Evolutionary conservation across 176 grass and related monocot genomes (phyloP), one percentile per base, ranked within the genome.

Genomic region (Avena insularis): DNA sequence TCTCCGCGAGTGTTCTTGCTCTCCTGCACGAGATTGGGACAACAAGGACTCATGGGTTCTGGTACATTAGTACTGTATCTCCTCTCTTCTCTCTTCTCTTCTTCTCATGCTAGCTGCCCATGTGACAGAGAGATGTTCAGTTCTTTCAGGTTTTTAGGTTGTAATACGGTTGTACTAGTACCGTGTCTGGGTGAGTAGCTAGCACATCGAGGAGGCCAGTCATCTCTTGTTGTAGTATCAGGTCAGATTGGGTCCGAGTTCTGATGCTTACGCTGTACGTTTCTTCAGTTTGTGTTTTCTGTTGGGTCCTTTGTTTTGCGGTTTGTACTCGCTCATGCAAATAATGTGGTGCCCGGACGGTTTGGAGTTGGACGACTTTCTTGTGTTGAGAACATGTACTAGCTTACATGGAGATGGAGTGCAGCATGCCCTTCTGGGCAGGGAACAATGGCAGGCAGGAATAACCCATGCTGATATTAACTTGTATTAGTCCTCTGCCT

Each of bases 311-410:
- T 40, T 67, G 14, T 35, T 16, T 84, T 79, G 71, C 81, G 17
- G 85, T 84, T 87, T 49, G 72, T 86, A 86, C 68, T 27, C 19
- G 69, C 56, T 84, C 77, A 87, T 53, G 68, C 85, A 84, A 91
- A 91, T 72, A 77, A 82, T 88, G 78, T 85, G 80, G 72, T 49
- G 16, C 60, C 79, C 49, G 43, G n/a, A 79, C 71, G 69, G 11
- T 48, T 13, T 43, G 40, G 40, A 43, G 0, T 53, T 86, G 80
- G 57, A 89, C 14, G 19, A 71, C 20, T 71, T 54, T 27, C 5
- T 77, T 67, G 66, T 10, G 27, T 77, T 60, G 77, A 86, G 35
- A 86, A 74, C 20, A 51, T 29, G 9, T 31, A 29, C 29, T 23
- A 15, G 27, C 54, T 73, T 78, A 49, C 47, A 75, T 3, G 64